These are phyloP conservation scores for Diaporthe ampelina DNA, from an alignment of 2,329 filamentous ascomycete species.

Conservation along the genomic window DNA sequence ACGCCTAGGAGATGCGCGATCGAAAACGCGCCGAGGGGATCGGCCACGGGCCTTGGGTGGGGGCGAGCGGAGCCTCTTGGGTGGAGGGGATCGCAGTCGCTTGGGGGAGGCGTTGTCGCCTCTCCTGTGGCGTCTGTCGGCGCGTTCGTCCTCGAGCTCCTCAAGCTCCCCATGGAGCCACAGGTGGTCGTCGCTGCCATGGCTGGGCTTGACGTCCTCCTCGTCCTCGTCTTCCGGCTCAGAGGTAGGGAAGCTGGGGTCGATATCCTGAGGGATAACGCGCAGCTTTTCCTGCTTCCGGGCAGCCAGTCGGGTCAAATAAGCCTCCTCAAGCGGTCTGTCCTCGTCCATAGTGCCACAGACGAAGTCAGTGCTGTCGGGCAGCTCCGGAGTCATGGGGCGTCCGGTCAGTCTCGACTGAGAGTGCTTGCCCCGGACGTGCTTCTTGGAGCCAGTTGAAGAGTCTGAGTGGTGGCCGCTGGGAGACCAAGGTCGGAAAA, in stretches of 20 bases:
- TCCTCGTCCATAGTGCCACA: slow-evolving; percentile 98
- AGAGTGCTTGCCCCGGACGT: slow-evolving; percentile 37
- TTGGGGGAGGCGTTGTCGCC: slow-evolving; percentile 69
- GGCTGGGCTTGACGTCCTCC: slow-evolving; percentile 72
- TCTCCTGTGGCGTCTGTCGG: slow-evolving; percentile 65
- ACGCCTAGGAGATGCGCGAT: slow-evolving; percentile 78
- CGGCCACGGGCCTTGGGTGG: slow-evolving; percentile 65
- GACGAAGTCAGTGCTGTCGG: slow-evolving; percentile 99
- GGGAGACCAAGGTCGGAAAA: slow-evolving; percentile 57
- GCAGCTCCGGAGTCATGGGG: slow-evolving; percentile 82
- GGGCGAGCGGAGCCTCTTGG: slow-evolving; percentile 63
- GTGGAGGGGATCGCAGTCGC: slow-evolving; percentile 70
- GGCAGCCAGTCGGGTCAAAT: slow-evolving; percentile 86
- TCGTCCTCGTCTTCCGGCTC: slow-evolving; percentile 91
- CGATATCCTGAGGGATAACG: slow-evolving; percentile 93
- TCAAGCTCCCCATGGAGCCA: slow-evolving; percentile 82
- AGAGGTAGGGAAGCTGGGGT: slow-evolving; percentile 96
- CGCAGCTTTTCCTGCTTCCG: slow-evolving; percentile 86
- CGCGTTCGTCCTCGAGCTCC: slow-evolving; percentile 70
- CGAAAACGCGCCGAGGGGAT: slow-evolving; percentile 73
- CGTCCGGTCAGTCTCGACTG: slow-evolving; percentile 65
- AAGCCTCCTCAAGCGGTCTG: slow-evolving; percentile 92
- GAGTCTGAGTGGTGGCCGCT: slow-evolving; percentile 70
- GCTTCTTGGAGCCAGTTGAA: slow-evolving; percentile 64
- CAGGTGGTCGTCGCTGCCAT: slow-evolving; percentile 75